Base-by-base conservation (phyloP, 2,329 filamentous ascomycete genomes). In the Dendrostoma leiphaemia region DNA sequence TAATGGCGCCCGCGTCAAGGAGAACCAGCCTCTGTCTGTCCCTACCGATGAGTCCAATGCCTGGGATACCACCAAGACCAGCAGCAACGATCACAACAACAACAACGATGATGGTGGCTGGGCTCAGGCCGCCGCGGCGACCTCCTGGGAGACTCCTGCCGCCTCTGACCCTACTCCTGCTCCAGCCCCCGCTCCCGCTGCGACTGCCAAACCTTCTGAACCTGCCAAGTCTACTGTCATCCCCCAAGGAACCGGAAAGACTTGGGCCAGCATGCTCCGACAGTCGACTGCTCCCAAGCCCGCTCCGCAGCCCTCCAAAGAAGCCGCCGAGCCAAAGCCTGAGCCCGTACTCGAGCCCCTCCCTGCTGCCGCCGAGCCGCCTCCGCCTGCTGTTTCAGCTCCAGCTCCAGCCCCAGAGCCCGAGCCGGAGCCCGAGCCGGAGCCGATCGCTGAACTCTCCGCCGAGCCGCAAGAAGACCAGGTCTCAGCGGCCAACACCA, bases 191-290 rank as follows among this genome's bases (percentile, higher is more conserved):
- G 67, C 71, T 52, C 64, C 74, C 38, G 68, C 69, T 57, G 68
- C 69, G 53, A 21, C 57, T 45, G 24, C 41, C 37, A 60, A 63
- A 40, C 63, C 63, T 53, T 56, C 67, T 35, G 54, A 38, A 49
- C 61, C 21, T 62, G 23, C 67, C 40, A 63, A 69, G 35, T 64
- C 68, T 31, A 69, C 66, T 52, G 66, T 70, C 53, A 67, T 71
- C 57, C 64, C 71, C 19, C 67, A 72, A 52, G 63, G 68, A 57
- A 66, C 71, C 17, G 71, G 74, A 59, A 86, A 85, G 75, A 86
- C 83, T 24, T 91, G 88, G 88, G 88, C 88, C 34, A 89, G 86
- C 71, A 86, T 91, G 79, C 82, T 91, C 59, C 82, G 81, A 64
- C 76, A 82, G 67, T 76, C 85, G 32, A 76, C 80, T 40, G 71